phyloP scores from a whole-genome alignment of 2,329 filamentous ascomycete genomes.

The Pyrenophora teres region DNA sequence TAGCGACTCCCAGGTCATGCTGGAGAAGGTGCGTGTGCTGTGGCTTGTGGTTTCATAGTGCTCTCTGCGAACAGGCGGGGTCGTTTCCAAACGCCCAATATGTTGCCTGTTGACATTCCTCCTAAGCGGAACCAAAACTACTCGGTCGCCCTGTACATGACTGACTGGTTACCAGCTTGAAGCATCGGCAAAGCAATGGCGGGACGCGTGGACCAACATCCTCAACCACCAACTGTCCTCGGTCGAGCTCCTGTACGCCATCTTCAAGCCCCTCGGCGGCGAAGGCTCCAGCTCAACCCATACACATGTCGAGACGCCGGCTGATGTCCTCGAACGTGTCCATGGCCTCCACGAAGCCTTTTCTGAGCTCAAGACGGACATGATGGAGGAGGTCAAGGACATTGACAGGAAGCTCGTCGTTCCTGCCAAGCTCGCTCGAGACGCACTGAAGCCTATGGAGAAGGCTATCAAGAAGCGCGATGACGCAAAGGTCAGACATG shows the following conservation, averaged over 20 bases:
- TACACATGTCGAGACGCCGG: slow-evolving; percentile 64
- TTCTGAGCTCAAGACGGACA: slow-evolving; percentile 70
- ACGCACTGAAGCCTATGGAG: slow-evolving; percentile 71
- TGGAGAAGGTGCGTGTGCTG: slow-evolving; percentile 64
- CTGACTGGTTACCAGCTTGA: slow-evolving; percentile 62
- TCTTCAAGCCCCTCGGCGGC: slow-evolving; percentile 78
- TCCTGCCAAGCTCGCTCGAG: slow-evolving; percentile 71
- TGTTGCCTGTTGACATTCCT: background rate
- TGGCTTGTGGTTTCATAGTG: slow-evolving; percentile 6
- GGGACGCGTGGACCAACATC: slow-evolving; percentile 77
- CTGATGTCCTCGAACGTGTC: slow-evolving; percentile 66
- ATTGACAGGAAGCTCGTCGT: slow-evolving; percentile 73
- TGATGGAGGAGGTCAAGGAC: slow-evolving; percentile 70
- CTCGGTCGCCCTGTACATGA: background rate
- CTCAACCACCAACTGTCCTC: slow-evolving; percentile 70
- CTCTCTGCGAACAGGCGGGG: slow-evolving; percentile 26
- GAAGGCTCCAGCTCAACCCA: slow-evolving; percentile 58
- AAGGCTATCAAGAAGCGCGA: slow-evolving; percentile 86
- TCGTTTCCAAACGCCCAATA: slow-evolving; percentile 3
- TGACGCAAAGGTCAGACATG: slow-evolving; percentile 65
- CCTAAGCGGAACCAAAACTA: background rate
- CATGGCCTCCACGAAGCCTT: slow-evolving; percentile 69
- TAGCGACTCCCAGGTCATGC: slow-evolving; percentile 75
- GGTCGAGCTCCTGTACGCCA: slow-evolving; percentile 68
- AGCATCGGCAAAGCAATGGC: slow-evolving; percentile 75